A percentile compares a stretch with the other conserved stretches of the same genome.
Evolutionary conservation across 257 asterid species (phyloP).

Genomic region (Osmanthus fragrans): DNA sequence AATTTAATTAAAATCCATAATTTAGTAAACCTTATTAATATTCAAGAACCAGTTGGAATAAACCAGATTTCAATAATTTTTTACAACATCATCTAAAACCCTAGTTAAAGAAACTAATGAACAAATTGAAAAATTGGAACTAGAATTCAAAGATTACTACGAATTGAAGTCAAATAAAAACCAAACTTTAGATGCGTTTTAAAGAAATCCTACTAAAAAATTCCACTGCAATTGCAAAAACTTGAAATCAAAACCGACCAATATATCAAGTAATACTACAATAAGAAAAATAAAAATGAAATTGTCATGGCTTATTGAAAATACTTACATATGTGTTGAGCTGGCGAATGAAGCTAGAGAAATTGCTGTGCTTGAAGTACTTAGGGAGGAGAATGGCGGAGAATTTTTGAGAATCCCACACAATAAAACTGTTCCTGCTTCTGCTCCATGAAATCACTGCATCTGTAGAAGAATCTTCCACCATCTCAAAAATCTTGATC

Average conservation of each 20-base stretch:
- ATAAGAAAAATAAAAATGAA: neutral
- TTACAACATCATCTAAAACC: neutral
- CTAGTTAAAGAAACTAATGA: neutral
- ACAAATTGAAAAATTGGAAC: neutral
- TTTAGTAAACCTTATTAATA: no score
- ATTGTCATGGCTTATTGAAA: neutral
- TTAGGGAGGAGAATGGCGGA: conserved; percentile 80
- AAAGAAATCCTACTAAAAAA: no score
- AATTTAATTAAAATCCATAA: no score
- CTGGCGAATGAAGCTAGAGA: conserved; percentile 96
- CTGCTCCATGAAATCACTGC: conserved; percentile 77
- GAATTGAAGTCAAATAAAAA: neutral
- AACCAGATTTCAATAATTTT: no score
- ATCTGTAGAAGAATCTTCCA: conserved; percentile 86
- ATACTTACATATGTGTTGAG: conserved; percentile 92
- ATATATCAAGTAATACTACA: neutral
- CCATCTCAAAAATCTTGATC: conserved; percentile 80
- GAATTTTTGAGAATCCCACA: conserved; percentile 35
- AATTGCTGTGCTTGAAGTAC: conserved; percentile 84
- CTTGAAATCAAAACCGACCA: neutral
- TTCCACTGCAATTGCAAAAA: neutral
- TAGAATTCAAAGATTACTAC: neutral
- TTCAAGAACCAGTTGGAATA: no score
- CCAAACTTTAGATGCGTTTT: neutral
- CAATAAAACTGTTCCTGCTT: conserved; percentile 60